Base-by-base conservation (phyloP, 768 basidiomycete genomes). In the Boletus pseudo-olivaceus region DNA sequence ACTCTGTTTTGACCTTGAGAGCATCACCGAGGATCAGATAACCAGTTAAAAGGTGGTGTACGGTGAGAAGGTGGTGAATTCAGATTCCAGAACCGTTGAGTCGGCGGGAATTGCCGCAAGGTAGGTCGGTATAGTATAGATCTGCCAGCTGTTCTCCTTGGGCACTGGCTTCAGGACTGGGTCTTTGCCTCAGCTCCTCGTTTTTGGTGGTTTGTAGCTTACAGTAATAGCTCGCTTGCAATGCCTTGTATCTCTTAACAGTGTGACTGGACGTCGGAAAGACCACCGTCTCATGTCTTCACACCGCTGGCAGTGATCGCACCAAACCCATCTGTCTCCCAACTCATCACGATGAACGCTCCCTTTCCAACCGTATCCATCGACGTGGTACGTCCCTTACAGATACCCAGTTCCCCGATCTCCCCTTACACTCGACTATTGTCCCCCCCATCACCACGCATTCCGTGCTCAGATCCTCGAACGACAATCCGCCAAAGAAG, bases 401-500 rank as follows among this genome's bases (percentile, higher is more conserved):
- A 38, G 20, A 33, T 27, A 14, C 26, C 11, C 23, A 48, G 20
- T 41, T 46, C 43, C 17, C 32, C 5, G 11, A 23, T 11, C 5
- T 26, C 2, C 27, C n/a, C 47, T 51, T 1, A 53, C 6, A 12
- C 41, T 32, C 12, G 35, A 19, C 19, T n/a, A 8, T 30, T 20
- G 9, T 55, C 20, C 7, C 19, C 32, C n/a, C 1, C 17, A 19
- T 5, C 20, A 4, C 17, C n/a, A 17, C 15, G 15, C 17, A n/a
- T 12, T n/a, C 33, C 19, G 11, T n/a, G 5, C n/a, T 9, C 61
- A 91, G 90, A 76, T 83, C 42, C 75, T 92, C 47, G 90, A 92
- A 68, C 81, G 90, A 26, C 79, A 78, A 47, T 84, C 80, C 17
- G 79, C 82, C 35, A 86, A 84, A 68, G 90, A 92, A 59, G 87